Evolutionary conservation across 768 basidiomycete species (phyloP).

Genomic region (Gelatoporia subvermispora): DNA sequence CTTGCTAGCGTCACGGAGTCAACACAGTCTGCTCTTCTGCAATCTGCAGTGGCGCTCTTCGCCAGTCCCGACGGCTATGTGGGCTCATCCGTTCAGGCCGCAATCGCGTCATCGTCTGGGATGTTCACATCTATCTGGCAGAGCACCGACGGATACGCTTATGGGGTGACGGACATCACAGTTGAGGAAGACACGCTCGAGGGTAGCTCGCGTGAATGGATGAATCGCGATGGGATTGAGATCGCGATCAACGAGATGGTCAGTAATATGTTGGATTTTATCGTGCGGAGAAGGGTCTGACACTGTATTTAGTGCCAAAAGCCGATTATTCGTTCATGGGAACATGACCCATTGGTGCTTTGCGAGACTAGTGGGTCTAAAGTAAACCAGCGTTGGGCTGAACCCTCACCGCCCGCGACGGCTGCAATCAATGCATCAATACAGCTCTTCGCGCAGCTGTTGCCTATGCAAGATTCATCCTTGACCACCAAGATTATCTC

Average conservation of each 20-base stretch:
- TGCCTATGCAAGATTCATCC: conserved; percentile 70
- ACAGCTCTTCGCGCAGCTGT: conserved; percentile 75
- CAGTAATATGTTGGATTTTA: conserved; percentile 24
- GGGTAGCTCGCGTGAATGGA: conserved; percentile 7
- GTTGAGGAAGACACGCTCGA: conserved; percentile 6
- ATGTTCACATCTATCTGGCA: conserved; percentile 85
- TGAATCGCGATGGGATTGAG: conserved; percentile 76
- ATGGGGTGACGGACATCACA: conserved; percentile 71
- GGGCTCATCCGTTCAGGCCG: conserved; percentile 84
- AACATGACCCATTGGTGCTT: conserved; percentile 78
- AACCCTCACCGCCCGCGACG: conserved; percentile 73
- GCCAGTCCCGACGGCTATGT: conserved; percentile 82
- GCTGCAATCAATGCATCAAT: conserved; percentile 86
- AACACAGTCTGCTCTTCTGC: conserved; percentile 75
- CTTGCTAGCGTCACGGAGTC: conserved; percentile 75
- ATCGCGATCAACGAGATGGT: conserved; percentile 76
- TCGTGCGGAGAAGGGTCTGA: background rate
- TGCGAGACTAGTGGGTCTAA: conserved; percentile 43
- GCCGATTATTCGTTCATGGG: conserved; percentile 78
- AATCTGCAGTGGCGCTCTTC: conserved; percentile 76
- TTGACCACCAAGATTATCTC: conserved; percentile 50
- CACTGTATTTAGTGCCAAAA: conserved; percentile 50
- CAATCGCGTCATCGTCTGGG: conserved; percentile 83
- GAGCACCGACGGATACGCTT: conserved; percentile 82
- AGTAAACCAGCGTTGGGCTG: conserved; percentile 43